phyloP scores from a whole-genome alignment of 805 yeast genomes.

The Candida succiphila region DNA sequence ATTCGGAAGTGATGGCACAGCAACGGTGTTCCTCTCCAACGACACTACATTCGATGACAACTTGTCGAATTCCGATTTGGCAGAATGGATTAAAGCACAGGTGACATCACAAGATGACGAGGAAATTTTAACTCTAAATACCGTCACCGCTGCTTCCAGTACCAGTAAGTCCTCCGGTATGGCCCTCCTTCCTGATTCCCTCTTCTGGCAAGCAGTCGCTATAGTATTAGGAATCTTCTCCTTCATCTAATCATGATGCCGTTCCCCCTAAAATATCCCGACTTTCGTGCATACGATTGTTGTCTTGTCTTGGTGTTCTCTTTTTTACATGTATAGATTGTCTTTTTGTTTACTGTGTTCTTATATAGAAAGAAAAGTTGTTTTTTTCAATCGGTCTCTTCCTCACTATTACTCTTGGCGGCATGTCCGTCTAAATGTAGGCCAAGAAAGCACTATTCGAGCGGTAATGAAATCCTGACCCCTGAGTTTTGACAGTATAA shows the following conservation, averaged over 20 bases:
- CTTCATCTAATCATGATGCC: not conserved
- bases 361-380: too few species aligned
- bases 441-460: too few species aligned
- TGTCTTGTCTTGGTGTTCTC: too few species aligned
- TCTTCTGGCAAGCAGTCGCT: not conserved
- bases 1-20: slow-evolving; percentile 51
- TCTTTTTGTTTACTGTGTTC: too few species aligned
- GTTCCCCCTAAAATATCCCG: too few species aligned
- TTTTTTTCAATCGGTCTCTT: too few species aligned
- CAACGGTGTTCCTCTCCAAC: slow-evolving; percentile 51
- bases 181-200: not conserved
- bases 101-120: slow-evolving; percentile 7
- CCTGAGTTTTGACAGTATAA: too few species aligned
- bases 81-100: slow-evolving; percentile 30
- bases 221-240: not conserved
- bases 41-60: slow-evolving; percentile 36
- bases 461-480: too few species aligned
- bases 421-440: too few species aligned
- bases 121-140: slow-evolving; percentile 8
- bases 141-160: slow-evolving; percentile 8
- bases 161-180: not conserved
- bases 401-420: too few species aligned
- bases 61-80: slow-evolving; percentile 34
- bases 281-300: too few species aligned
- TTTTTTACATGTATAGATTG: too few species aligned